Conservation (phyloP, 441 rosid species). For the Erodium moschatum region DNA sequence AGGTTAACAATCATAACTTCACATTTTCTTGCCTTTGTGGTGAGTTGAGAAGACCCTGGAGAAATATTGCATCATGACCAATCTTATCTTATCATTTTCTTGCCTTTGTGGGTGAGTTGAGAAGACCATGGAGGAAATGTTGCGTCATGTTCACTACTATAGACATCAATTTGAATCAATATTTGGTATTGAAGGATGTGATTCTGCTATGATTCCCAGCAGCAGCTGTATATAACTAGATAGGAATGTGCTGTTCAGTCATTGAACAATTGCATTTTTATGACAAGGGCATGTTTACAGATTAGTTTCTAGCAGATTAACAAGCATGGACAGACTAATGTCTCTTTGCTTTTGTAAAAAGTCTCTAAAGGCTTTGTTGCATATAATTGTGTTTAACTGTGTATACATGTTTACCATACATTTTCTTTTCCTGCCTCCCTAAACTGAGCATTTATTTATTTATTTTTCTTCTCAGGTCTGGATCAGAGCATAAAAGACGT, state of each 20-base stretch:
- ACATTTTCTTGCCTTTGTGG: constrained; percentile 14
- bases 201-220: not conserved
- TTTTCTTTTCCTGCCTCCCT: not conserved
- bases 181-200: not conserved
- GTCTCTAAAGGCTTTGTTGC: no score
- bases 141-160: no score
- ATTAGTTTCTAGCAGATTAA: not conserved
- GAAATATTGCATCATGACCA: no score
- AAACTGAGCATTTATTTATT: not conserved
- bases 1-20: no score
- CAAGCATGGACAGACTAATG: not conserved
- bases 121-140: not conserved
- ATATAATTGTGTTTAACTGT: not conserved
- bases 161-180: no score
- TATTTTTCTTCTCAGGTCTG: constrained; percentile 31
- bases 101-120: no score
- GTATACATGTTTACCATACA: no score
- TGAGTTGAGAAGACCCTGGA: not conserved
- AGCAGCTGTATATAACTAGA: no score
- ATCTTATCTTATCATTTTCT: no score
- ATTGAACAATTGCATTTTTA: no score
- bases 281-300: no score
- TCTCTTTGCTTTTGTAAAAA: not conserved
- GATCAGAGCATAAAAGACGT: constrained; percentile 30
- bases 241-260: no score